Conservation (phyloP, 2,329 filamentous ascomycete species). For the Neofusicoccum sp. region DNA sequence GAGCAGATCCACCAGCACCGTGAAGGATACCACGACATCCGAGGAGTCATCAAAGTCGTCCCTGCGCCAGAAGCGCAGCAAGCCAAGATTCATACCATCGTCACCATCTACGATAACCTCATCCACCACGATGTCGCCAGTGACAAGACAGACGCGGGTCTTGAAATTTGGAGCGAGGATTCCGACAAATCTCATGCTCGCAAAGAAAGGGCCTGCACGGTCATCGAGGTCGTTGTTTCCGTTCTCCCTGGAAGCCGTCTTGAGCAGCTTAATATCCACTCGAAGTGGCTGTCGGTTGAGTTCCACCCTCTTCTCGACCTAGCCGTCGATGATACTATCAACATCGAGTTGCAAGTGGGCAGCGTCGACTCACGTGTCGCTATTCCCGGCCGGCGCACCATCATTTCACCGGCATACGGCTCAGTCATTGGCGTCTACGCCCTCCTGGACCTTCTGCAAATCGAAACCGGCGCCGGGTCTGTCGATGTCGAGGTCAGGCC, state of each 20-base stretch:
- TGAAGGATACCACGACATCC: background rate
- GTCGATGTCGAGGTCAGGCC: background rate
- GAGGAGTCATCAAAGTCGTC: constrained; percentile 4
- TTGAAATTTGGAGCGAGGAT: background rate
- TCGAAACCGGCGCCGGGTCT: background rate
- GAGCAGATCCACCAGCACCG: background rate
- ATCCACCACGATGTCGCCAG: background rate
- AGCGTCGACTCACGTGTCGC: background rate
- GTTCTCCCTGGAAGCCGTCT: background rate
- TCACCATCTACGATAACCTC: constrained; percentile 8
- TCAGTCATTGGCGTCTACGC: background rate
- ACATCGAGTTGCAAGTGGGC: background rate
- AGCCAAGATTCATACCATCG: background rate
- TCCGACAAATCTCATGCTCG: background rate
- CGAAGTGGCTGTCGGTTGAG: background rate
- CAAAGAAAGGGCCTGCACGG: background rate
- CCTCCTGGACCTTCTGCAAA: constrained; percentile 12
- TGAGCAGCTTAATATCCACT: background rate
- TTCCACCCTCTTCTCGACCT: constrained; percentile 2
- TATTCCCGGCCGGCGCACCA: background rate
- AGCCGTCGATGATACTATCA: background rate
- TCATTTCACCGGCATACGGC: background rate
- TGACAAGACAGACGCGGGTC: background rate
- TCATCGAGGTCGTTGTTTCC: constrained; percentile 1
- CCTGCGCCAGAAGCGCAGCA: background rate